Percentiles rank a stretch among this genome's conserved stretches.
Conservation (phyloP, 108 stramenopile species). For the Stephanodiscus minutulus region DNA sequence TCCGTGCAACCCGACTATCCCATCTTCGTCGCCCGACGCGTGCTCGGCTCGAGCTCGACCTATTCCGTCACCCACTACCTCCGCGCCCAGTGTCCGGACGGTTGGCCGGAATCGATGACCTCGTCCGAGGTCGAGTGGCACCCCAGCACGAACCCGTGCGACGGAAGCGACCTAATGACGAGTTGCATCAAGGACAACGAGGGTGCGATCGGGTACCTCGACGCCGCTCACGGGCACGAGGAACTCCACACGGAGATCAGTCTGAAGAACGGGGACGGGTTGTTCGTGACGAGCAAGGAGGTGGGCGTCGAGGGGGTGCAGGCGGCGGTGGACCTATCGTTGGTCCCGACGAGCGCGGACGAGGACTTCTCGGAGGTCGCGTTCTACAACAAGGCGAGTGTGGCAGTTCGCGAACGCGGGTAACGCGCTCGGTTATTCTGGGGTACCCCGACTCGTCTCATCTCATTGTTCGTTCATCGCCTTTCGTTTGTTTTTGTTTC, state of each 20-base stretch:
- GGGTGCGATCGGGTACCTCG: constrained; percentile 86
- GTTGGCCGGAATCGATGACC: constrained; percentile 67
- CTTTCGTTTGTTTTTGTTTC: constrained; percentile 11
- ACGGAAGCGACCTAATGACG: constrained; percentile 77
- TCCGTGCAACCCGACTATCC: constrained; percentile 20
- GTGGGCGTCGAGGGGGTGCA: constrained; percentile 64
- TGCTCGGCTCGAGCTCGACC: constrained; percentile 71
- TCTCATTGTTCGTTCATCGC: not conserved
- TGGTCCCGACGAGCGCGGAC: constrained; percentile 53
- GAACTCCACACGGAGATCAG: constrained; percentile 72
- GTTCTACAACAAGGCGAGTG: constrained; percentile 48
- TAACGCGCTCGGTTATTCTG: no score
- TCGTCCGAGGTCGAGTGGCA: constrained; percentile 59
- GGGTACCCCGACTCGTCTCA: not conserved
- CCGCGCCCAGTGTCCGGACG: constrained; percentile 42
- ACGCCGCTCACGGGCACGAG: constrained; percentile 76
- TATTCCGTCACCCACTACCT: constrained; percentile 59
- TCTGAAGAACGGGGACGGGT: constrained; percentile 65
- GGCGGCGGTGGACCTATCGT: constrained; percentile 46
- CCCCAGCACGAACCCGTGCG: constrained; percentile 55
- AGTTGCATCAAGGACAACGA: constrained; percentile 56
- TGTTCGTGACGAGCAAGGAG: constrained; percentile 56
- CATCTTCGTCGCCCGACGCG: constrained; percentile 78
- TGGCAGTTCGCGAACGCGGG: no score
- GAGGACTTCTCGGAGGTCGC: constrained; percentile 57